A percentile compares a stretch with the other conserved stretches of the same genome.
Conservation (phyloP, 495 filamentous ascomycete genomes). For the Mytilinidion resinicola region DNA sequence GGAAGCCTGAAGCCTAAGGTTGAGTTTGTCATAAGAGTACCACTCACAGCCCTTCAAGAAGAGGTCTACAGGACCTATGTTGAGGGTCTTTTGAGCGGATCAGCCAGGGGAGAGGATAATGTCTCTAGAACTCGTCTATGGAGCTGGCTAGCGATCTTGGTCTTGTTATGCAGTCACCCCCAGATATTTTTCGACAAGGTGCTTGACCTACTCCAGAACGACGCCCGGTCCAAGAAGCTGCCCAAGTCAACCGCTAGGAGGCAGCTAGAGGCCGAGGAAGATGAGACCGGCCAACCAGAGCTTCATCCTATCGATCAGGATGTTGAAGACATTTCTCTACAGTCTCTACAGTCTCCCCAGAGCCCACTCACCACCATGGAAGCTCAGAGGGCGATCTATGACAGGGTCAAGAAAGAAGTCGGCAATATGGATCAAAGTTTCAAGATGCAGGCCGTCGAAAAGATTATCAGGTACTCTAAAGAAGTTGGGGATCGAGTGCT, state of each 20-base stretch:
- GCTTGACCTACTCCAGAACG: background rate
- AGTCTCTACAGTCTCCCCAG: background rate
- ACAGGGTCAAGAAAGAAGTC: background rate
- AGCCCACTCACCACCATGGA: background rate
- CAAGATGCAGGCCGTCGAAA: conserved; percentile 58
- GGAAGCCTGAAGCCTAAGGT: conserved; percentile 62
- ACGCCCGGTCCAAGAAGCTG: background rate
- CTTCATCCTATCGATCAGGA: background rate
- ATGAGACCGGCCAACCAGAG: too few relatives aligned
- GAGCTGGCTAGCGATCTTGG: conserved; percentile 51
- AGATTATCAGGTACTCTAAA: conserved; percentile 59
- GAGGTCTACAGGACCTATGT: conserved; percentile 59
- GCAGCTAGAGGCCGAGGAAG: too few relatives aligned
- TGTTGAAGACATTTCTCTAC: background rate
- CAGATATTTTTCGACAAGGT: conserved; percentile 51
- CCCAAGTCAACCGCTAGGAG: conserved; percentile 28
- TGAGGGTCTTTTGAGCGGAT: conserved; percentile 23
- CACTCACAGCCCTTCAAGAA: conserved; percentile 60
- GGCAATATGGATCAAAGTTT: conserved; percentile 43
- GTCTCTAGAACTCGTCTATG: conserved; percentile 27
- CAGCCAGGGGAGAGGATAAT: conserved; percentile 23
- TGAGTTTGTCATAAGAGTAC: conserved; percentile 74
- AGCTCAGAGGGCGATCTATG: background rate
- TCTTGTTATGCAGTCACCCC: conserved; percentile 72
- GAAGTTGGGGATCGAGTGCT: conserved; percentile 63